These are phyloP conservation scores for Mycena crocata DNA, from an alignment of 768 basidiomycete species.

Conservation along the genomic window DNA sequence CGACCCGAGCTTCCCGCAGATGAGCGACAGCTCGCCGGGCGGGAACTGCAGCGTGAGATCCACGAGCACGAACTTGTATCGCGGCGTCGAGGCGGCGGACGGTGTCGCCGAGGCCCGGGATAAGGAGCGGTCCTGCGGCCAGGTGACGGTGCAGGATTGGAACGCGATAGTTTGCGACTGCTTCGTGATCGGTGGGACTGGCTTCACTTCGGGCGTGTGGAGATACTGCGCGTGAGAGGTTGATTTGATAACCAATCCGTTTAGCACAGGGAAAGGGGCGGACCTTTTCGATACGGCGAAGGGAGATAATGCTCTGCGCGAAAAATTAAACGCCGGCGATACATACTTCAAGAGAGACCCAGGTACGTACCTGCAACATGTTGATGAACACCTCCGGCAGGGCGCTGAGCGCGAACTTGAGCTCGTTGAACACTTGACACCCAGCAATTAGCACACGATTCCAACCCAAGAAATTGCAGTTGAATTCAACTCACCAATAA, in stretches of 20 bases:
- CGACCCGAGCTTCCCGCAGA: slow-evolving; percentile 74
- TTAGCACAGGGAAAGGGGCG: neutral
- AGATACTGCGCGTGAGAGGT: slow-evolving; percentile 55
- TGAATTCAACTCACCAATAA: slow-evolving; percentile 65
- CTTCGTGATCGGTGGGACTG: slow-evolving; percentile 54
- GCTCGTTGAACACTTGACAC: slow-evolving; percentile 66
- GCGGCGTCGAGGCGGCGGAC: slow-evolving; percentile 61
- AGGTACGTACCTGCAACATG: slow-evolving; percentile 69
- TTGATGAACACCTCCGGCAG: slow-evolving; percentile 76
- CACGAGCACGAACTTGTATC: slow-evolving; percentile 64
- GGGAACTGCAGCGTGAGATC: slow-evolving; percentile 71
- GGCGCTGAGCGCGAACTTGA: slow-evolving; percentile 72
- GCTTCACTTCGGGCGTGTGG: slow-evolving; percentile 62
- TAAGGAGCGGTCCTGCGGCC: slow-evolving; percentile 63
- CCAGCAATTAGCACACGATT: too few relatives aligned
- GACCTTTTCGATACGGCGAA: slow-evolving; percentile 14
- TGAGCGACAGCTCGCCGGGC: slow-evolving; percentile 66
- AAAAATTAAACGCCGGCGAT: slow-evolving; percentile 64
- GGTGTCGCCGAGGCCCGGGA: slow-evolving; percentile 39
- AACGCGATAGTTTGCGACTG: slow-evolving; percentile 60
- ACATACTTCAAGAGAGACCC: slow-evolving; percentile 68
- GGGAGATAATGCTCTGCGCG: neutral
- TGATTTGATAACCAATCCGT: slow-evolving; percentile 60
- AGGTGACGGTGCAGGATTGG: slow-evolving; percentile 72
- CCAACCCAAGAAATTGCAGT: too few relatives aligned